A percentile compares a stretch with the other conserved stretches of the same genome.
phyloP scores from a whole-genome alignment of 371 early-diverging fungal genomes.

The Smittium culicis region DNA sequence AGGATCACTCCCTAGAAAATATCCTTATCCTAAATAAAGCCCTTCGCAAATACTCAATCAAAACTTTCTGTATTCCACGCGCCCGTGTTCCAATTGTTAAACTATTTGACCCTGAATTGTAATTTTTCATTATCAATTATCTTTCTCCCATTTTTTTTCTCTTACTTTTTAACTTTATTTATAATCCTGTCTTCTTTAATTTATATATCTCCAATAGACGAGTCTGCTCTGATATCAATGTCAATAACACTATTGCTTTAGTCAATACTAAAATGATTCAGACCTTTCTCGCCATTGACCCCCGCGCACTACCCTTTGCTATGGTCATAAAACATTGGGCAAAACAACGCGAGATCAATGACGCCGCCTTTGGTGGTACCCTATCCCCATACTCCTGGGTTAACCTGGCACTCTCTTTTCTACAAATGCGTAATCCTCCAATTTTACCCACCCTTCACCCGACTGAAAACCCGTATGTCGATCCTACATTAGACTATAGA shows the following conservation, averaged over 20 bases:
- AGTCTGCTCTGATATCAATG: constrained; percentile 38
- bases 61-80: no score
- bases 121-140: no score
- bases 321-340: constrained; percentile 41
- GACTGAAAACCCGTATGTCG: no score
- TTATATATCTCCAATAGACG: constrained; percentile 36
- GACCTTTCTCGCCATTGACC: constrained; percentile 37
- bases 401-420: constrained; percentile 71
- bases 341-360: constrained; percentile 35
- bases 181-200: no score
- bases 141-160: no score
- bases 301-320: constrained; percentile 38
- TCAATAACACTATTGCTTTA: constrained; percentile 39
- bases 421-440: constrained; percentile 78
- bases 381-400: constrained; percentile 88
- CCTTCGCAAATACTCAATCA: constrained; percentile 25
- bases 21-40: constrained; percentile 23
- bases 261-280: constrained; percentile 42
- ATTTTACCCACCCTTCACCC: no score
- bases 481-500: no score
- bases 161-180: no score
- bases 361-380: constrained; percentile 73
- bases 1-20: constrained; percentile 22
- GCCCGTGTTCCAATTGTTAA: no score
- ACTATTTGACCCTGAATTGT: no score